Evolutionary conservation across 176 grass and related monocot species (phyloP).

Genomic region (Aegilops tauschii): DNA sequence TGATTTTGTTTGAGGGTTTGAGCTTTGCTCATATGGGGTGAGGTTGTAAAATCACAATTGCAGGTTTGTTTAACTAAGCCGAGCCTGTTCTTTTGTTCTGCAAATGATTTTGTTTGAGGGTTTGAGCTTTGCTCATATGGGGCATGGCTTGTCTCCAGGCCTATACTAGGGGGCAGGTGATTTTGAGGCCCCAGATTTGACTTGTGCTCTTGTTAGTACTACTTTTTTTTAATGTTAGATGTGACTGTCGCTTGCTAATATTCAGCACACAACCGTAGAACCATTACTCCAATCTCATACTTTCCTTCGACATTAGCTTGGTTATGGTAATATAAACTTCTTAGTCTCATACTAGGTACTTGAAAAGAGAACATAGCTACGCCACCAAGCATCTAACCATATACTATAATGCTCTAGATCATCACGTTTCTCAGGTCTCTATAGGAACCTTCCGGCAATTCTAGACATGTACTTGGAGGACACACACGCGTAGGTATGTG

Average conservation of each 20-base stretch:
- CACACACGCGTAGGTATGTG: neutral
- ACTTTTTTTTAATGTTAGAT: neutral
- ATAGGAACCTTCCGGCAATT: neutral
- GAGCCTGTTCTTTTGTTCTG: neutral
- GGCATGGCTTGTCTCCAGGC: neutral
- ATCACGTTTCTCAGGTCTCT: neutral
- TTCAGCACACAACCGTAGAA: neutral
- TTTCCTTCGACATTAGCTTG: neutral
- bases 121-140: conserved; percentile 18
- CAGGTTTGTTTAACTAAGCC: conserved; percentile 54
- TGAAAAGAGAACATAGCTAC: neutral
- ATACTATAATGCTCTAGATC: neutral
- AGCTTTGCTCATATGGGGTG: conserved; percentile 22
- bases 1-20: conserved; percentile 12
- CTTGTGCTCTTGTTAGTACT: neutral
- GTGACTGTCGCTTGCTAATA: neutral
- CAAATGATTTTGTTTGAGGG: conserved; percentile 5
- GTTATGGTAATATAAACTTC: neutral
- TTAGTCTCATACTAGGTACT: neutral
- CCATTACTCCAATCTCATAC: neutral
- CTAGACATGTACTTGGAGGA: neutral
- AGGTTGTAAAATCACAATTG: conserved; percentile 64
- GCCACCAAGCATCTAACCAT: neutral
- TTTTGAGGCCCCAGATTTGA: neutral
- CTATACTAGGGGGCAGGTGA: neutral